phyloP scores from a whole-genome alignment of 345 rosid species.

The Citrus hindsii region DNA sequence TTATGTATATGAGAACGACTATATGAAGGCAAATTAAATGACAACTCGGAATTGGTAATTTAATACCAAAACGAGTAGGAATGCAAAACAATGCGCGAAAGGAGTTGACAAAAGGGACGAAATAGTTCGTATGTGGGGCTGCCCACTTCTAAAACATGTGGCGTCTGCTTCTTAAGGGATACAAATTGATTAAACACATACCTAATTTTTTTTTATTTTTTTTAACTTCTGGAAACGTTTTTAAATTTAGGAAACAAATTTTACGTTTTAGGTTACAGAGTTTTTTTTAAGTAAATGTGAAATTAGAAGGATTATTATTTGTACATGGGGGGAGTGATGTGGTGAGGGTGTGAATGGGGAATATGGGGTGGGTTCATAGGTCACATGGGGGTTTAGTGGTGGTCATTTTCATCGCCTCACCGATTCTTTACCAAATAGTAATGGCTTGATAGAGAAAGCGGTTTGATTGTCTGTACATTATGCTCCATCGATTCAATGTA shows the following conservation, averaged over 20 bases:
- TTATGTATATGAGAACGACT: background rate
- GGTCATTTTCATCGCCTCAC: constrained; percentile 22
- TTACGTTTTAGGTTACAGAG: background rate
- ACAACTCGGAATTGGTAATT: background rate
- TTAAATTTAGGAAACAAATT: background rate
- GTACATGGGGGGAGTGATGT: background rate
- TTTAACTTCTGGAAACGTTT: too few species aligned
- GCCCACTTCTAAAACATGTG: background rate
- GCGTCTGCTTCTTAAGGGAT: background rate
- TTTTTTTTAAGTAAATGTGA: background rate
- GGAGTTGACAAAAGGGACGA: background rate
- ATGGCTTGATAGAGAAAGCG: constrained; percentile 16
- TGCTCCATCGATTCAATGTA: background rate
- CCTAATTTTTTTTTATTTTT: background rate
- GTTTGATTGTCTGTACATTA: background rate
- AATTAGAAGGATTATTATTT: background rate
- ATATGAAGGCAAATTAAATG: background rate
- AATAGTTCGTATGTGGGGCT: background rate
- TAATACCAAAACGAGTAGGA: background rate
- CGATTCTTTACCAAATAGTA: constrained; percentile 5
- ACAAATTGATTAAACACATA: background rate
- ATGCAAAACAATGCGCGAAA: background rate
- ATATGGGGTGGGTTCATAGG: background rate
- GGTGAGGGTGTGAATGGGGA: background rate
- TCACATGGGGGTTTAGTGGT: constrained; percentile 20